Evolutionary conservation across 352 stramenopile species (phyloP).

Genomic region (Pythium dissimile): DNA sequence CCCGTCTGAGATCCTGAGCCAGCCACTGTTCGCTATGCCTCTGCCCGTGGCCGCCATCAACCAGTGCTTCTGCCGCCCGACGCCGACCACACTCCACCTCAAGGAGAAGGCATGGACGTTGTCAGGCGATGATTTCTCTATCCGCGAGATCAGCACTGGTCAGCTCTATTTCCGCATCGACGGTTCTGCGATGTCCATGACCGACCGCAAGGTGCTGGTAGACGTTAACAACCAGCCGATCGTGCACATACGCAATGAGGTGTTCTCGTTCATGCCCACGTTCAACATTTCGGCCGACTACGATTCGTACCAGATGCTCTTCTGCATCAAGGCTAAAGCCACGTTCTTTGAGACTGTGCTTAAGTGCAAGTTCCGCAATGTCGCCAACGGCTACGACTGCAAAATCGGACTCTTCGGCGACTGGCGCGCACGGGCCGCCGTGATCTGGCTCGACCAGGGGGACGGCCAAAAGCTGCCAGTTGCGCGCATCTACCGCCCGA

Average conservation of each 20-base stretch:
- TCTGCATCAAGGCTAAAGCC: constrained; percentile 22
- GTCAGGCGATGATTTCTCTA: constrained; percentile 28
- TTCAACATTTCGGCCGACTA: constrained; percentile 20
- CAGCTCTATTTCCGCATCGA: constrained; percentile 23
- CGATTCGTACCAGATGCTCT: constrained; percentile 2
- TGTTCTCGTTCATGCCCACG: constrained; percentile 15
- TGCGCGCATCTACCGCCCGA: constrained; percentile 24
- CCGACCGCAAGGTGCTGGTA: constrained; percentile 25
- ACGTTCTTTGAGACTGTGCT: constrained; percentile 17
- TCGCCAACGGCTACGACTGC: constrained; percentile 10
- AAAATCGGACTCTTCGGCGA: constrained; percentile 19
- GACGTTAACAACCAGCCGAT: constrained; percentile 19
- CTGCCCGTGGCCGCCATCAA: constrained; percentile 16
- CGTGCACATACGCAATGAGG: constrained; percentile 20
- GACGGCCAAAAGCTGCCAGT: constrained; percentile 16
- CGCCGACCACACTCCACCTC: constrained; percentile 24
- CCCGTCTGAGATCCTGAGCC: constrained; percentile 1
- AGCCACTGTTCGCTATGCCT: constrained; percentile 6
- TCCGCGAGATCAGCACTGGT: constrained; percentile 20
- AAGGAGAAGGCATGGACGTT: constrained; percentile 21
- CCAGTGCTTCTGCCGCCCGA: constrained; percentile 14
- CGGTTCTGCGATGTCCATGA: constrained; percentile 13
- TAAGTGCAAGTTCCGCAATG: constrained; percentile 21
- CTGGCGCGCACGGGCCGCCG: constrained; percentile 21
- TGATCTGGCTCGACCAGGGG: constrained; percentile 24